Conservation (phyloP, 1,139 yeast genomes). For the Kodamaea suecica region DNA sequence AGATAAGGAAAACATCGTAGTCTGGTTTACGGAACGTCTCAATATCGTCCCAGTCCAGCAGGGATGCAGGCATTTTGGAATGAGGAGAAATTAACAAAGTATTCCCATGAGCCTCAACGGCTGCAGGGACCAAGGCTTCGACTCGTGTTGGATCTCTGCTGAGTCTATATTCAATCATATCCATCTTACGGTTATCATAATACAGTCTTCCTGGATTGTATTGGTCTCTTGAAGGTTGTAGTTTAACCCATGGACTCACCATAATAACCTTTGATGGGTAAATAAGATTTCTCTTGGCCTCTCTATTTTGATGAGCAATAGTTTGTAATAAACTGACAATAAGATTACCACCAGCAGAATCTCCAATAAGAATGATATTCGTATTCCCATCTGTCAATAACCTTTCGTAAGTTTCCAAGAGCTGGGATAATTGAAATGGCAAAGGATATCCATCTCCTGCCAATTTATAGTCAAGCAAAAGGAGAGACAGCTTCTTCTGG, state of each 20-base stretch:
- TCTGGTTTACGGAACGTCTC: slow-evolving; percentile 29
- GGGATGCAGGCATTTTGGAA: slow-evolving; percentile 14
- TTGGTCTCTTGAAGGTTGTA: slow-evolving; percentile 17
- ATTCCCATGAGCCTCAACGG: slow-evolving; percentile 16
- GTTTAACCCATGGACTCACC: slow-evolving; percentile 41
- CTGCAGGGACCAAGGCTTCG: slow-evolving; percentile 7
- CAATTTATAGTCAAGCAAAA: slow-evolving; percentile 40
- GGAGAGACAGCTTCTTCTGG: slow-evolving; percentile 26
- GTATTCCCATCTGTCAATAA: slow-evolving; percentile 28
- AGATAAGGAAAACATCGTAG: slow-evolving; percentile 28
- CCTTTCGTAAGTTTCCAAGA: slow-evolving; percentile 28
- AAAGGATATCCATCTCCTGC: slow-evolving; percentile 29
- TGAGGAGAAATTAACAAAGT: slow-evolving; percentile 20
- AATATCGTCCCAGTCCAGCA: slow-evolving; percentile 33
- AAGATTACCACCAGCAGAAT: slow-evolving; percentile 45
- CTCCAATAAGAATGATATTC: slow-evolving; percentile 37
- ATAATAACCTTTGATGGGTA: slow-evolving; percentile 34
- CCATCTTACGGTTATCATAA: slow-evolving; percentile 31
- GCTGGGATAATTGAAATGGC: slow-evolving; percentile 37
- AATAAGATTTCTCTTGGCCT: slow-evolving; percentile 10
- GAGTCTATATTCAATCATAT: slow-evolving; percentile 24
- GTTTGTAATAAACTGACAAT: slow-evolving; percentile 29
- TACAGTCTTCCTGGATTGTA: slow-evolving; percentile 31
- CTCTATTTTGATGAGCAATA: slow-evolving; percentile 15
- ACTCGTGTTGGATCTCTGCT: slow-evolving; percentile 9